phyloP scores from a whole-genome alignment of 345 rosid species.

The Mangifera indica region DNA sequence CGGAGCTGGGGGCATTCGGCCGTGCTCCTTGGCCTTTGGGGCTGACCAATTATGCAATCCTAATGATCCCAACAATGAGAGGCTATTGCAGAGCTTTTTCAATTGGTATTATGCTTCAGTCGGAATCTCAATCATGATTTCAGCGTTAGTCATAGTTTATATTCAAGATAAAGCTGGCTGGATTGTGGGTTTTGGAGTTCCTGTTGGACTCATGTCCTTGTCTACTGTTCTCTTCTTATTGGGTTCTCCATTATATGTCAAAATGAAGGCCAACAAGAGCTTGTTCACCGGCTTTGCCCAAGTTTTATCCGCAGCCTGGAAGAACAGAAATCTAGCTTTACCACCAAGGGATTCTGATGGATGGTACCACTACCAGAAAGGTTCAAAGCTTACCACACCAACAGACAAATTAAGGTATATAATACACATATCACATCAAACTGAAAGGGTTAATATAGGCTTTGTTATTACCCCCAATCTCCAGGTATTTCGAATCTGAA shows the following conservation, averaged over 20 bases:
- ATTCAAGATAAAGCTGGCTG: constrained; percentile 48
- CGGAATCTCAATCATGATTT: constrained; percentile 36
- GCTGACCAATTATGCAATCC: constrained; percentile 58
- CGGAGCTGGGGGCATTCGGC: constrained; percentile 51
- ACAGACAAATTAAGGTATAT: constrained; percentile 40
- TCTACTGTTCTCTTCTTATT: constrained; percentile 34
- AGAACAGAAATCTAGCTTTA: constrained; percentile 30
- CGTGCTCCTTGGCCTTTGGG: constrained; percentile 55
- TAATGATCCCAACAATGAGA: constrained; percentile 34
- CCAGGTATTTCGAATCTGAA: not conserved
- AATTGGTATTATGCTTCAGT: constrained; percentile 58
- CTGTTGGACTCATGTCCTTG: constrained; percentile 42
- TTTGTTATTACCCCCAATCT: not conserved
- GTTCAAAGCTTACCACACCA: constrained; percentile 37
- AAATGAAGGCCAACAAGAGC: constrained; percentile 37
- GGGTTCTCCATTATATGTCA: constrained; percentile 46
- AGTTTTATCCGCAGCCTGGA: constrained; percentile 39
- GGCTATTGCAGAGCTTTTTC: constrained; percentile 48
- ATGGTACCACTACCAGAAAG: constrained; percentile 25
- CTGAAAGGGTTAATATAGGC: not conserved
- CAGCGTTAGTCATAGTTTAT: constrained; percentile 40
- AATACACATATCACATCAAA: not conserved
- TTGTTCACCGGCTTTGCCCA: constrained; percentile 45
- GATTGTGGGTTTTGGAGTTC: constrained; percentile 53
- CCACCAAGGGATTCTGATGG: constrained; percentile 25